Base-by-base conservation (phyloP, 495 filamentous ascomycete species). In the Jackrogersella multiformis region DNA sequence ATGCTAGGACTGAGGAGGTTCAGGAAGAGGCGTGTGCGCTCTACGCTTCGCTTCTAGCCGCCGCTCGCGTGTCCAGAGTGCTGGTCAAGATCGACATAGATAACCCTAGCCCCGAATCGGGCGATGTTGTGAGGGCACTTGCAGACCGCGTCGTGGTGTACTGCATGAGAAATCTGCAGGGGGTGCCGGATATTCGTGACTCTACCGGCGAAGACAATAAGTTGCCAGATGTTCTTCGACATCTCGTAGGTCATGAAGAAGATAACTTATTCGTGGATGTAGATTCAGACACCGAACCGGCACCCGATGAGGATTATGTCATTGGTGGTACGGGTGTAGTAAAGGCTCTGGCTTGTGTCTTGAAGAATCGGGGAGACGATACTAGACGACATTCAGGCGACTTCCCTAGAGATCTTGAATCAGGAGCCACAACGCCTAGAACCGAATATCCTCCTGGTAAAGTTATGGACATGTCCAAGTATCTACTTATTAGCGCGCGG, bases 311-410 rank as follows among this genome's bases (percentile, higher is more conserved):
- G 44, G 92, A 97, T 73, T 97, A 98, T 76, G 92, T 98, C 36
- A 93, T 99, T 70, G 93, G 94, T 35, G 94, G 94, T 16, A 97
- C 94, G 0, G 95, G 94, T 62, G 92, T 99, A 0, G 95, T 97
- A 32, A 96, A 97, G 76, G 94, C 93, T 20, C 80, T 99, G 54
- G 90, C 92, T 45, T 93, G 96, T 44, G 96, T 93, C 69, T 83
- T 99, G 30, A 88, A 90, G 56, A 96, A 96, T 66, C 85, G 86
- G 68, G 85, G 81, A 10, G 82, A 84, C 41, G 87, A 88, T 65
- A 79, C 81, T 12, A 77, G 85, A 12, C 73, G 81, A 21, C 74
- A 78, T 36, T 83, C 81, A 5, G 73, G 76, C 57, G 83, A 80
- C 45, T 81, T 80, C 23, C 66, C 74, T 35, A 60, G 72, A 15